Percentiles rank a stretch among this genome's conserved stretches.
These are phyloP conservation scores for Clitopilus passeckerianus DNA, from an alignment of 768 basidiomycete genomes.

Conservation along the genomic window DNA sequence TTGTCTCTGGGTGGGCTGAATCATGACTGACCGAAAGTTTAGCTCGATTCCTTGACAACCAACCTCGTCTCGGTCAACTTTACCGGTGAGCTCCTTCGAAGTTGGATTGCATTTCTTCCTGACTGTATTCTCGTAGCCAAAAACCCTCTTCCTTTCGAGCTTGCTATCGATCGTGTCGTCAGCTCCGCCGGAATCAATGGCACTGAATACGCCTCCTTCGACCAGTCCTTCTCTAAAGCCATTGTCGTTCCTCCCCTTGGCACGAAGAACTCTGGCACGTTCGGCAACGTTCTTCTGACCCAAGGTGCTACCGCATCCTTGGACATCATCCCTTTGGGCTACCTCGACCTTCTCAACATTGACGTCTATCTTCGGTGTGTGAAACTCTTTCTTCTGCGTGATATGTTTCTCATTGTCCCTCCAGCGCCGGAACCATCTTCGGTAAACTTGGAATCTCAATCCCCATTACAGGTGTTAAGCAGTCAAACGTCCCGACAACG, in stretches of 20 bases:
- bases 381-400: not conserved
- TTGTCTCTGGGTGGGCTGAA: not conserved
- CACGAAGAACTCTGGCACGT: constrained; percentile 53
- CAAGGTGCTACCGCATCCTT: constrained; percentile 47
- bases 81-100: constrained; percentile 19
- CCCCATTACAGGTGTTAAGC: constrained; percentile 27
- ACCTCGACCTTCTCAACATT: constrained; percentile 43
- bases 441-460: constrained; percentile 31
- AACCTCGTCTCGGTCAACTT: constrained; percentile 35
- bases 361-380: constrained; percentile 33
- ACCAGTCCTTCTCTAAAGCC: constrained; percentile 48
- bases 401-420: not conserved
- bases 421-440: constrained; percentile 23
- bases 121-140: constrained; percentile 19
- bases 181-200: constrained; percentile 40
- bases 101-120: not conserved
- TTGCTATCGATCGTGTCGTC: constrained; percentile 37
- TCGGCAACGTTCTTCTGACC: constrained; percentile 50
- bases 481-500: constrained; percentile 28
- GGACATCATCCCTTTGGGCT: constrained; percentile 47
- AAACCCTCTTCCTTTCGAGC: constrained; percentile 40
- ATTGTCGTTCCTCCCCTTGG: constrained; percentile 43
- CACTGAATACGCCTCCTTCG: constrained; percentile 52
- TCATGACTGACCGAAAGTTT: not conserved
- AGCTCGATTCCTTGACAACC: constrained; percentile 30